Base-by-base conservation (phyloP, 208 protist species). In the Trypanosomatidae sp. region DNA sequence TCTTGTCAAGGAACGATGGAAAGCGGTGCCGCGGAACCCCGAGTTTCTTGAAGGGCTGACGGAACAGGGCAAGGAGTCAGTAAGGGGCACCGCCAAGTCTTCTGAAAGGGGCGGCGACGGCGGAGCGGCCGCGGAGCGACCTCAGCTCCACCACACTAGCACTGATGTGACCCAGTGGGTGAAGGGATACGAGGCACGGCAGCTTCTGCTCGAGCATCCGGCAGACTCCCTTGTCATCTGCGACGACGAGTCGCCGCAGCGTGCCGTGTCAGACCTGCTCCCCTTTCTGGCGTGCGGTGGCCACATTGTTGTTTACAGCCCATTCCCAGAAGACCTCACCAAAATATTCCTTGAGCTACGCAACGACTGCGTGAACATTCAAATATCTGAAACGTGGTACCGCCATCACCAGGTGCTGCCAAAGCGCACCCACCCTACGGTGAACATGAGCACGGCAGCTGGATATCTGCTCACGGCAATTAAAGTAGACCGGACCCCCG, bases 341-440 rank as follows among this genome's bases (percentile, higher is more conserved):
- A 66, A 47, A 0, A 75, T 95, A 28, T 97, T 95, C 64, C 36
- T 67, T 28, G 73, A 68, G 64, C 75, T 98, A 46, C 86, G 90
- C 22, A 75, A 68, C 30, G 79, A 92, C 30, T 94, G 88, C 71
- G 84, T 95, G 3, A 96, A 98, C 73, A 81, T 98, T 43, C 83
- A 86, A 59, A 88, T 98, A 53, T 91, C 81, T 2, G 95, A 98
- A 74, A 98, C 94, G 58, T 98, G 93, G 93, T 97, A 93, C 80
- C 86, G 97, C 19, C 88, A 97, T 74, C 91, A 98, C 65, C 97
- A 98, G 79, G 88, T 98, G 13, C 88, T 98, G 22, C 91, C 92
- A 4, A 88, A 93, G 60, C 91, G 97, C 53, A 98, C 97, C 22
- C 97, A 98, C 71, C 95, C 97, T 1, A 94, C 92, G 0, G 95